These are phyloP conservation scores for Solanum corneliomulleri DNA, from an alignment of 257 asterid species.

Conservation along the genomic window DNA sequence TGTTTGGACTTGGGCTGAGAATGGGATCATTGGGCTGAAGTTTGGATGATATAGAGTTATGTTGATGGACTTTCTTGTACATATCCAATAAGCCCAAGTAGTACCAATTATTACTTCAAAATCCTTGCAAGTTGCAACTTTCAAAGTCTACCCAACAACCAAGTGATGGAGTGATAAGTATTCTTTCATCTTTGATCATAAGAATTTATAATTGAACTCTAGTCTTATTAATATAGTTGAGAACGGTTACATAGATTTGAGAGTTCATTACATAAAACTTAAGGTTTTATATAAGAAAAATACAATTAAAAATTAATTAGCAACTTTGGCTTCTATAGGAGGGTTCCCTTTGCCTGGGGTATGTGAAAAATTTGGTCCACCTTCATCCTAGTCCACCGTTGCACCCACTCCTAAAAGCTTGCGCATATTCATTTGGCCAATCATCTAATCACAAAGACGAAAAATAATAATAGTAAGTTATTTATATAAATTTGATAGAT, in stretches of 20 bases:
- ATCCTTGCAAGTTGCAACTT: neutral
- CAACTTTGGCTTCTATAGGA: neutral
- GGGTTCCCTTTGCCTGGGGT: constrained; percentile 14
- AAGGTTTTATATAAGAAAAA: neutral
- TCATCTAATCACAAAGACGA: neutral
- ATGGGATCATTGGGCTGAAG: too few relatives aligned
- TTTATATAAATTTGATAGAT: neutral
- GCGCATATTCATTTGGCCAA: neutral
- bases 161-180: too few relatives aligned
- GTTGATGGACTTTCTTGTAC: neutral
- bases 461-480: neutral
- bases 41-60: too few relatives aligned
- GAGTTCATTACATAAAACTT: neutral
- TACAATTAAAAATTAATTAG: neutral
- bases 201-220: too few relatives aligned
- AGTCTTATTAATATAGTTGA: neutral
- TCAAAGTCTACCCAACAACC: neutral
- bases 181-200: too few relatives aligned
- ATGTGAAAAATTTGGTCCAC: constrained; percentile 6
- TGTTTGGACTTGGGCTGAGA: too few relatives aligned
- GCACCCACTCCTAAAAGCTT: neutral
- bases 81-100: neutral
- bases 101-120: neutral
- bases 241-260: neutral
- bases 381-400: constrained; percentile 13